Conservation (phyloP, 768 basidiomycete species). For the Gymnopilus junonius region DNA sequence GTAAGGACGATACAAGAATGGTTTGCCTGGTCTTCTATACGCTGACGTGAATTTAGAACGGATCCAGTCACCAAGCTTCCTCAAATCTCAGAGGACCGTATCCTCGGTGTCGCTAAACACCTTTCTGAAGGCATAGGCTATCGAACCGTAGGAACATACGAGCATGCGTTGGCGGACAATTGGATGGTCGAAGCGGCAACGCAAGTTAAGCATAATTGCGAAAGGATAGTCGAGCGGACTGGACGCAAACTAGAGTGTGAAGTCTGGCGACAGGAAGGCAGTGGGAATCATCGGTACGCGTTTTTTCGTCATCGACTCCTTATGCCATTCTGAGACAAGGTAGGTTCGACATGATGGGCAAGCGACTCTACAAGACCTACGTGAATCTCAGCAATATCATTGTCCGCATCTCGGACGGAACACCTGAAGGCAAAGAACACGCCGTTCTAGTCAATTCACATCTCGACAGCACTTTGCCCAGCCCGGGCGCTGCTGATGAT, state of each 20-base stretch:
- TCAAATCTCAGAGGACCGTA: slow-evolving; percentile 73
- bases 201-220: slow-evolving; percentile 64
- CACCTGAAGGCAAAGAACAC: slow-evolving; percentile 71
- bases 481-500: slow-evolving; percentile 90
- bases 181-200: slow-evolving; percentile 80
- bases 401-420: slow-evolving; percentile 83
- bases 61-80: slow-evolving; percentile 62
- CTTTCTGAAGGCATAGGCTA: slow-evolving; percentile 90
- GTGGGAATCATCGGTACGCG: slow-evolving; percentile 83
- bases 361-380: slow-evolving; percentile 85
- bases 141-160: slow-evolving; percentile 87
- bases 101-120: slow-evolving; percentile 63
- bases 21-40: background rate
- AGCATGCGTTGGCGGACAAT: slow-evolving; percentile 83
- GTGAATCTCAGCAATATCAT: slow-evolving; percentile 88
- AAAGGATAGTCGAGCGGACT: slow-evolving; percentile 46
- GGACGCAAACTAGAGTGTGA: slow-evolving; percentile 83
- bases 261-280: slow-evolving; percentile 89
- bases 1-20: slow-evolving; percentile 37
- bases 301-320: background rate
- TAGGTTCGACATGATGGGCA: slow-evolving; percentile 93
- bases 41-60: slow-evolving; percentile 27
- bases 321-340: background rate
- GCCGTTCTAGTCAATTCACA: slow-evolving; percentile 90
- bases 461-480: slow-evolving; percentile 88